phyloP scores from a whole-genome alignment of 1,284 basidiomycete species.

The Papiliotrema laurentii region DNA sequence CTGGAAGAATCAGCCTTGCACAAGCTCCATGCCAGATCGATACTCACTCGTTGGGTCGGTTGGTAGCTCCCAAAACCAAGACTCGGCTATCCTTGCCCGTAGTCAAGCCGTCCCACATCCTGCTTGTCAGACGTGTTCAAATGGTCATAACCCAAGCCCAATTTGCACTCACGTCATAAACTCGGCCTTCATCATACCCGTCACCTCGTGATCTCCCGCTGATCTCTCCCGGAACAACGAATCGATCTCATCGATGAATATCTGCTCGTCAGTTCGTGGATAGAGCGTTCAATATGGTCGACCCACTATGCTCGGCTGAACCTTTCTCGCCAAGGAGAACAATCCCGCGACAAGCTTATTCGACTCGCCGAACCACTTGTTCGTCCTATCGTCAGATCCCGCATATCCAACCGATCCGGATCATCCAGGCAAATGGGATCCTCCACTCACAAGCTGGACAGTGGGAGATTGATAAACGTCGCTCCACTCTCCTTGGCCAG shows the following conservation, averaged over 20 bases:
- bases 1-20: conserved; percentile 53
- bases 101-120: conserved; percentile 94
- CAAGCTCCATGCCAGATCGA: neutral
- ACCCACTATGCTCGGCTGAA: conserved; percentile 63
- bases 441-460: conserved; percentile 57
- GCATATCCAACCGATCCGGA: conserved; percentile 51
- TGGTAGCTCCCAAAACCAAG: conserved; percentile 91
- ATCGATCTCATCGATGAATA: conserved; percentile 80
- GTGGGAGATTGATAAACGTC: conserved; percentile 87
- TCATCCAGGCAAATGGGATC: too few relatives aligned
- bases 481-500: conserved; percentile 94
- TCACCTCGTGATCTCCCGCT: conserved; percentile 92
- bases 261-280: conserved; percentile 34
- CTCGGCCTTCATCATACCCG: conserved; percentile 99
- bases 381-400: conserved; percentile 51
- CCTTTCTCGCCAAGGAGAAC: conserved; percentile 68
- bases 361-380: conserved; percentile 97
- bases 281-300: neutral
- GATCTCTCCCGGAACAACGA: conserved; percentile 83
- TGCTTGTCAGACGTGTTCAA: conserved; percentile 37
- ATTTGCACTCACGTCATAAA: conserved; percentile 99
- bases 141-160: too few relatives aligned
- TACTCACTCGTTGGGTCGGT: conserved; percentile 62
- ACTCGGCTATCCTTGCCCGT: conserved; percentile 70
- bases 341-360: conserved; percentile 93